These are phyloP conservation scores for Pseudocercospora macadamiae DNA, from an alignment of 2,329 filamentous ascomycete species.

Conservation along the genomic window DNA sequence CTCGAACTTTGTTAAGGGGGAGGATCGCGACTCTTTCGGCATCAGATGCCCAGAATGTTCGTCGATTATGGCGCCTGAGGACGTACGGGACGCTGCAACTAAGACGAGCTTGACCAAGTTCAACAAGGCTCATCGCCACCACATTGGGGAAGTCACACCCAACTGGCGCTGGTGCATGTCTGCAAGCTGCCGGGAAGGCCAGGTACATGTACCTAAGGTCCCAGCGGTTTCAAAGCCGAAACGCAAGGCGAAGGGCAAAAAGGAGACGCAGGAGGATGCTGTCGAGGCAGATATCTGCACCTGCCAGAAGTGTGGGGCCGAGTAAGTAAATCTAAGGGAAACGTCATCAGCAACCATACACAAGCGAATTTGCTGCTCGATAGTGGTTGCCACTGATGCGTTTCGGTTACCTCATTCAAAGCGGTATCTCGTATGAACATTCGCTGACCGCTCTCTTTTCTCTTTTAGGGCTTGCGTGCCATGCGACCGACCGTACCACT, in stretches of 20 bases:
- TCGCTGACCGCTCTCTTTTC: background rate
- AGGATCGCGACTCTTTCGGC: constrained; percentile 44
- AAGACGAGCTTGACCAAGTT: constrained; percentile 43
- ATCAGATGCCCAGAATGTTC: constrained; percentile 57
- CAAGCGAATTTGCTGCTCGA: too few species aligned
- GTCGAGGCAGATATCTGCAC: constrained; percentile 37
- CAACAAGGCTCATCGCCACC: constrained; percentile 34
- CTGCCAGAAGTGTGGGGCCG: constrained; percentile 34
- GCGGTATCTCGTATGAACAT: too few species aligned
- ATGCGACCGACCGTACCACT: constrained; percentile 38
- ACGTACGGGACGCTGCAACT: constrained; percentile 52
- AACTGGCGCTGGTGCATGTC: constrained; percentile 58
- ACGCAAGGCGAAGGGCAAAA: constrained; percentile 10
- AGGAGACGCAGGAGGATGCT: background rate
- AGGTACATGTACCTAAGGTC: constrained; percentile 42
- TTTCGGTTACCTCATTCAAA: too few species aligned
- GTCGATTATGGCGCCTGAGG: constrained; percentile 46
- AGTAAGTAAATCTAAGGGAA: too few species aligned
- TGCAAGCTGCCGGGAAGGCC: constrained; percentile 55
- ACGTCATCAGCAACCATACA: too few species aligned
- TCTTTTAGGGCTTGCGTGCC: constrained; percentile 31
- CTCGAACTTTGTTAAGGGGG: constrained; percentile 18
- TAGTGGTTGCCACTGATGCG: too few species aligned
- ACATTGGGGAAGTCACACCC: constrained; percentile 32
- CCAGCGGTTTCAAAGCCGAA: background rate